These are phyloP conservation scores for Nemania sp. DNA, from an alignment of 2,329 filamentous ascomycete species.

Conservation along the genomic window DNA sequence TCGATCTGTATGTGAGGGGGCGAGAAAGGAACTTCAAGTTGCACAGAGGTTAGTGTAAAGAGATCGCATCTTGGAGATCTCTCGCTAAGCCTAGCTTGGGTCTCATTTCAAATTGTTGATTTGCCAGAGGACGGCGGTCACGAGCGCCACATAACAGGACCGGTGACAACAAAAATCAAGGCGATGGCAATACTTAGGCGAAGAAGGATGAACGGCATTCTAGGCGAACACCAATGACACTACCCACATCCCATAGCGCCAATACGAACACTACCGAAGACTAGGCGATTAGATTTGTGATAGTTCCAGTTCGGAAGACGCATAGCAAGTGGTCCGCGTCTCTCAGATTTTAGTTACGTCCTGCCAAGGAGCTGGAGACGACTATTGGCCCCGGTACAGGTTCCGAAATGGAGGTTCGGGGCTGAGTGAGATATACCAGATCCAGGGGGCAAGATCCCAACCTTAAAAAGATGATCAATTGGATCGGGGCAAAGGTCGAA, in stretches of 20 bases:
- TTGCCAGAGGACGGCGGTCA: conserved; percentile 16
- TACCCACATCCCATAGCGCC: conserved; percentile 4
- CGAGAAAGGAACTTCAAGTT: not conserved
- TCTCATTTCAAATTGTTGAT: conserved; percentile 11
- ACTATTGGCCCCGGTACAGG: conserved; percentile 30
- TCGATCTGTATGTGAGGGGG: not conserved
- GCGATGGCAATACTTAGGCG: conserved; percentile 6
- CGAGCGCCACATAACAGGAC: not conserved
- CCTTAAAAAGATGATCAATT: conserved; percentile 1
- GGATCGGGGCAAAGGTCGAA: conserved; percentile 25
- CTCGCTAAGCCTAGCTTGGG: conserved; percentile 7
- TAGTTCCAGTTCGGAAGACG: not conserved
- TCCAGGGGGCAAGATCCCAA: conserved; percentile 16
- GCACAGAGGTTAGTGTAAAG: not conserved
- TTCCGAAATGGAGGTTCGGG: conserved; percentile 24
- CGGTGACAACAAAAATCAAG: conserved; percentile 20
- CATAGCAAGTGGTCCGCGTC: not conserved
- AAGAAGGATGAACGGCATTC: conserved; percentile 12
- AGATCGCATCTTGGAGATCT: conserved; percentile 15
- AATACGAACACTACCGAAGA: conserved; percentile 4
- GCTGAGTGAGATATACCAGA: conserved; percentile 10
- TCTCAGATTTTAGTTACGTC: conserved; percentile 17
- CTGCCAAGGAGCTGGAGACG: conserved; percentile 19
- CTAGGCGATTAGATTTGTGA: not conserved
- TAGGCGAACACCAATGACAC: not conserved